Evolutionary conservation across 805 yeast species (phyloP).

Genomic region (Ogataea corticis): DNA sequence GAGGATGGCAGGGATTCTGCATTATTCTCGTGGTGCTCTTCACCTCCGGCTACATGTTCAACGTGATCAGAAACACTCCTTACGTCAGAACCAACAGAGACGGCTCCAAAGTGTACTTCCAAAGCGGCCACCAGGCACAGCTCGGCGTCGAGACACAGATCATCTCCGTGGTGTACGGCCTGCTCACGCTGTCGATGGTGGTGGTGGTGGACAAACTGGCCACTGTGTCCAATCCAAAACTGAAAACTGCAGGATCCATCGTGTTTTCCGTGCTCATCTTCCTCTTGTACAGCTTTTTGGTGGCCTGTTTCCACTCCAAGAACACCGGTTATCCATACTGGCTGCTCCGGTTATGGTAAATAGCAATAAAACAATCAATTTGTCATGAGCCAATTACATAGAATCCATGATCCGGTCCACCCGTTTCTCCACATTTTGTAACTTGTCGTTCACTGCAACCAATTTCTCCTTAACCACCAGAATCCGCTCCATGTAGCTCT

Average conservation of each 20-base stretch:
- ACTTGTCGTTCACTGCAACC: conserved; percentile 23
- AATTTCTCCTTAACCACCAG: conserved; percentile 26
- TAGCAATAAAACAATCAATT: too few relatives aligned
- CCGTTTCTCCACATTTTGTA: conserved; percentile 40
- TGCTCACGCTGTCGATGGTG: conserved; percentile 60
- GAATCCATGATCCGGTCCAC: conserved; percentile 30
- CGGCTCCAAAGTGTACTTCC: conserved; percentile 40
- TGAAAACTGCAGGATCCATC: conserved; percentile 50
- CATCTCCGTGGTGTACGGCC: conserved; percentile 70
- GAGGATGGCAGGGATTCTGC: conserved; percentile 72
- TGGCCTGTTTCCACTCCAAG: conserved; percentile 69
- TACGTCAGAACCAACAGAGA: conserved; percentile 50
- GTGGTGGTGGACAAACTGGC: conserved; percentile 61
- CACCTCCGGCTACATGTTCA: conserved; percentile 91
- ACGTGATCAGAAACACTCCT: conserved; percentile 73
- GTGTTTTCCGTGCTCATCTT: conserved; percentile 47
- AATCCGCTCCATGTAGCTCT: conserved; percentile 28
- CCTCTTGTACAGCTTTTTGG: conserved; percentile 60
- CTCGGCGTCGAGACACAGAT: conserved; percentile 89
- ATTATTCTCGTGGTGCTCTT: conserved; percentile 68
- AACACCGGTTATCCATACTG: conserved; percentile 75
- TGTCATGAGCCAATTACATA: conserved; percentile 7
- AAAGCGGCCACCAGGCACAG: conserved; percentile 71
- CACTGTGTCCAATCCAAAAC: conserved; percentile 42
- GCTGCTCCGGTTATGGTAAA: conserved; percentile 37